Conservation (phyloP, 352 stramenopile species). For the Pseudoperonospora humuli region DNA sequence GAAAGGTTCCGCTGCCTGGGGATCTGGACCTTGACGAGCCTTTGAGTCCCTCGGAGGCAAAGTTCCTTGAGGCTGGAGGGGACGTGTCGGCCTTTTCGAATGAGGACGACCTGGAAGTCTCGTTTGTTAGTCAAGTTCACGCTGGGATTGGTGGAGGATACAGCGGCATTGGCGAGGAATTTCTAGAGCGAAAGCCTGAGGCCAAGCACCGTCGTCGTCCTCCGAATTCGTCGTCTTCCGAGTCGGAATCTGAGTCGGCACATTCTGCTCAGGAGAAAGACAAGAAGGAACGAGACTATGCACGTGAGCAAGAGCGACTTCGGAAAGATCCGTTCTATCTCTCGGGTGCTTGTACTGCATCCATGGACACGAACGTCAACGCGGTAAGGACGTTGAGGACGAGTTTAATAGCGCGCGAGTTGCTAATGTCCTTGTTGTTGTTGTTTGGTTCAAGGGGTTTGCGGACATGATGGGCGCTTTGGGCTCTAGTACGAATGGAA, state of each 20-base stretch:
- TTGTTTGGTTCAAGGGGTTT: constrained; percentile 33
- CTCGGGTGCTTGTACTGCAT: constrained; percentile 23
- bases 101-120: constrained; percentile 77
- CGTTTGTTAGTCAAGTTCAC: constrained; percentile 53
- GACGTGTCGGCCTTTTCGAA: constrained; percentile 51
- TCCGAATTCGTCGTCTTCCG: constrained; percentile 21
- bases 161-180: constrained; percentile 33
- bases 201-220: constrained; percentile 22
- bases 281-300: constrained; percentile 34
- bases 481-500: constrained; percentile 46
- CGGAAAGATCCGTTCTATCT: constrained; percentile 81
- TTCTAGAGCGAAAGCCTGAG: constrained; percentile 37
- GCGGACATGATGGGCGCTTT: constrained; percentile 78
- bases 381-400: constrained; percentile 12
- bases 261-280: constrained; percentile 38
- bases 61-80: constrained; percentile 69
- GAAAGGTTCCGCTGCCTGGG: constrained; percentile 85
- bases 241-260: constrained; percentile 24
- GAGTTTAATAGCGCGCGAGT: no score
- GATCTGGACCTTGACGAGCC: constrained; percentile 63
- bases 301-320: constrained; percentile 51
- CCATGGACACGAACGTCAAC: constrained; percentile 30
- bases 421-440: constrained; percentile 7
- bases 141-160: constrained; percentile 26
- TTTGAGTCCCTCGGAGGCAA: constrained; percentile 47